Conservation (phyloP, 176 grass and related monocot genomes). For the Triticum aestivum region DNA sequence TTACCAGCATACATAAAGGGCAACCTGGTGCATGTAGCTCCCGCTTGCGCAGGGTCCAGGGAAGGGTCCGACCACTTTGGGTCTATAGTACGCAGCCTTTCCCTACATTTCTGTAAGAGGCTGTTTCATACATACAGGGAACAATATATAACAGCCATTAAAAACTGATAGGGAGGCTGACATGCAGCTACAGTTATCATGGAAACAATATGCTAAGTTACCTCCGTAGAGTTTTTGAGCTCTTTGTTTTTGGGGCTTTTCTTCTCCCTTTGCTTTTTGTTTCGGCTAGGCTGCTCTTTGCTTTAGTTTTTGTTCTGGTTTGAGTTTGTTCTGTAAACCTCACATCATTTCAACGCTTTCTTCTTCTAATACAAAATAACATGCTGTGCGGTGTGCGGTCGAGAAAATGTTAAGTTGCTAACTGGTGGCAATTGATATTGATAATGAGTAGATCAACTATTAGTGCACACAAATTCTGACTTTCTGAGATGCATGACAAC, state of each 20-base stretch:
- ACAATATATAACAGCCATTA: not conserved
- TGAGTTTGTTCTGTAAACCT: not conserved
- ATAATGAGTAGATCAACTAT: not conserved
- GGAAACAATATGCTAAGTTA: slow-evolving; percentile 9
- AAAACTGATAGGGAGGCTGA: not conserved
- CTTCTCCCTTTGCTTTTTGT: not conserved
- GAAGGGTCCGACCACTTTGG: too few relatives aligned
- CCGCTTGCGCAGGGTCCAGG: too few relatives aligned
- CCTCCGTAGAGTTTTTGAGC: not conserved
- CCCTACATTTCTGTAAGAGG: too few relatives aligned
- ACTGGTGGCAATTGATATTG: not conserved
- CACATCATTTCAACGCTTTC: too few relatives aligned
- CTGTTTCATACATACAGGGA: not conserved
- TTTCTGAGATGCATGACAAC: not conserved
- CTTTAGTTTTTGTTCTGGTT: not conserved
- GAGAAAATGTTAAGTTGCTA: not conserved
- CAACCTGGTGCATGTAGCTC: too few relatives aligned
- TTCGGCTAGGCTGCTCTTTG: not conserved
- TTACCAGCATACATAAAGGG: not conserved
- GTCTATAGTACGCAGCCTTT: too few relatives aligned
- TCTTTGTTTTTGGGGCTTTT: not conserved
- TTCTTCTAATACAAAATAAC: too few relatives aligned
- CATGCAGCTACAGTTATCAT: not conserved
- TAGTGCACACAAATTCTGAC: not conserved
- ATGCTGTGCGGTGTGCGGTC: not conserved